Percentiles rank a stretch among this genome's conserved stretches.
phyloP scores from a whole-genome alignment of 306 rosid genomes.

The Begonia loranthoides region DNA sequence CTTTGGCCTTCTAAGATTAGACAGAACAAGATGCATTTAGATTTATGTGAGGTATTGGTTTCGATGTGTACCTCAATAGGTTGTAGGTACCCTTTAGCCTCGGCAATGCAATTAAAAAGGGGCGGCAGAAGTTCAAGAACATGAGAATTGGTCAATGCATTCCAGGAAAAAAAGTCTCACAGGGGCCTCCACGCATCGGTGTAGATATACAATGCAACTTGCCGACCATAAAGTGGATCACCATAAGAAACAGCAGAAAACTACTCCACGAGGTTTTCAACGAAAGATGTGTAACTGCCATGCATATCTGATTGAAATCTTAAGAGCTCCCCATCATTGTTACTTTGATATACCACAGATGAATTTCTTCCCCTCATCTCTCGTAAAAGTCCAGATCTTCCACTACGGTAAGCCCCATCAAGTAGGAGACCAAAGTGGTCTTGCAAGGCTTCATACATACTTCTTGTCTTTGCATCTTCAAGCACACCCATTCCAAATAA shows the following conservation, averaged over 20 bases:
- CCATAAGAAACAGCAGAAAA: conserved; percentile 85
- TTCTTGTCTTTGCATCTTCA: conserved; percentile 60
- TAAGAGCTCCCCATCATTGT: conserved; percentile 33
- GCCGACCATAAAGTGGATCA: conserved; percentile 69
- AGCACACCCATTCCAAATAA: conserved; percentile 72
- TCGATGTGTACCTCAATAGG: conserved; percentile 57
- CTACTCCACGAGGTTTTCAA: conserved; percentile 83
- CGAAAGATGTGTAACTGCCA: conserved; percentile 56
- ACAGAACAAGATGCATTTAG: neutral
- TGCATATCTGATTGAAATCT: conserved; percentile 64
- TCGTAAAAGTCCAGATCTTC: conserved; percentile 9
- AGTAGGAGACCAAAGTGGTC: conserved; percentile 69
- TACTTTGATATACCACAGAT: conserved; percentile 15
- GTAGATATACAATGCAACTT: conserved; percentile 79
- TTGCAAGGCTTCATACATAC: conserved; percentile 67
- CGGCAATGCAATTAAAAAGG: conserved; percentile 51
- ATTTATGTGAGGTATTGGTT: no score
- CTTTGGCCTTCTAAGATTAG: neutral
- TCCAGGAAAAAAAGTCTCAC: conserved; percentile 80
- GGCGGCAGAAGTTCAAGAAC: conserved; percentile 92
- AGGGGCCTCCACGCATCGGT: conserved; percentile 59
- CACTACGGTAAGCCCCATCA: conserved; percentile 34
- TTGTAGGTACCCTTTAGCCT: conserved; percentile 68
- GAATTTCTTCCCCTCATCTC: conserved; percentile 5
- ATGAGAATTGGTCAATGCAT: conserved; percentile 46